Base-by-base conservation (phyloP, 106 monocot genomes). In the Cymbidium sinense region DNA sequence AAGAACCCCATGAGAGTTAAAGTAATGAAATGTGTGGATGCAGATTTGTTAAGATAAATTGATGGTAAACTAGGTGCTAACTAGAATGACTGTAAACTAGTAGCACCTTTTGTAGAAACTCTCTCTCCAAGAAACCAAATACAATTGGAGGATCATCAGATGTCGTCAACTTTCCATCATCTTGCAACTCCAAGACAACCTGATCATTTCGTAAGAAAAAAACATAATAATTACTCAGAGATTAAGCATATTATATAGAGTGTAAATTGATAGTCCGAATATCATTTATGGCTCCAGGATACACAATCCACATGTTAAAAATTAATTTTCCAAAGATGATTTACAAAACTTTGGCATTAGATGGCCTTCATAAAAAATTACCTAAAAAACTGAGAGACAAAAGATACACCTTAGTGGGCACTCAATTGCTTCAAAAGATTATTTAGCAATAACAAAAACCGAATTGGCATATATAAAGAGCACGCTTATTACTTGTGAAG, bases 171-270 rank as follows among this genome's bases (percentile, higher is more conserved):
- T 88, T 98, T 29, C 98, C 98, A 82, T 92, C 92, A 81, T 81
- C 87, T 86, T 90, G 90, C 83, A 98, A 85, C 84, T 98, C 94
- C 88, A 98, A 82, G 55, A 93, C 90, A 70, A 98, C 84, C 98
- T 98, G 83, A 78, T 81, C 12, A 77, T 37, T 34, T 35, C 34
- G 47, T 20, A 47, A 13, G 2, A 15, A 11, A 47, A 13, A 13
- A 2, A 47, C 47, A 2, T 13, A 47, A 15, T 2, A 39, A 39
- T 39, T 39, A 39, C 27, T 64, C 28, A 64, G 64, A 64, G 27
- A 29, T 7, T 29, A n/a, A n/a, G 3, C 28, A 1, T 7, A 52
- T 52, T 13, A 20, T 39, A 39, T 39, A 39, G 3, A 39, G 37
- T 4, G 37, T 39, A 39, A 39, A 3, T 39, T 39, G 7, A 39